A percentile compares a stretch with the other conserved stretches of the same genome.
phyloP scores from a whole-genome alignment of 139 green algal genomes.

The Volvox africanus region DNA sequence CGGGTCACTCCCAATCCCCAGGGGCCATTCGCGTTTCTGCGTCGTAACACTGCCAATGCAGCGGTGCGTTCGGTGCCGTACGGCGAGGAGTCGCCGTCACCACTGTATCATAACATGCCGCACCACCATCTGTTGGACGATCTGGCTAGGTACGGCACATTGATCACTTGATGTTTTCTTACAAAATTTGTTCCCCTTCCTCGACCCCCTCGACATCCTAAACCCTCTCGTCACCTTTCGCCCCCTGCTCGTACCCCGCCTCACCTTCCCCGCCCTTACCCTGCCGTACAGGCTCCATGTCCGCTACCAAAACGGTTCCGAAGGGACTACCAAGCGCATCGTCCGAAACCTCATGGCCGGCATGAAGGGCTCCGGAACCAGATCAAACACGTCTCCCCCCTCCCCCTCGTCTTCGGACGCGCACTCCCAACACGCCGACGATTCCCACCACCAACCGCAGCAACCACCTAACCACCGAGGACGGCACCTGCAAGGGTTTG shows the following conservation, averaged over 20 bases:
- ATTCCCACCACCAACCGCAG: neutral
- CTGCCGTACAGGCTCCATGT: neutral
- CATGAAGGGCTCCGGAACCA: neutral
- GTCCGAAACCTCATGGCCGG: neutral
- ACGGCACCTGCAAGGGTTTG: neutral
- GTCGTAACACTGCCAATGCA: too few relatives aligned
- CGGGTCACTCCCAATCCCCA: neutral
- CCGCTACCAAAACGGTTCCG: neutral
- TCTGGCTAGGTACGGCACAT: conserved; percentile 28
- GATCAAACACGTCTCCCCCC: neutral
- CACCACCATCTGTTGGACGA: conserved; percentile 42
- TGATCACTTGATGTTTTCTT: too few relatives aligned
- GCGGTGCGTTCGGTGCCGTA: too few relatives aligned
- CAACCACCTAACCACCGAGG: neutral
- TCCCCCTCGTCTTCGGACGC: neutral
- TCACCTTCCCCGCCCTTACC: neutral
- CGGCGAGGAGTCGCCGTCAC: neutral
- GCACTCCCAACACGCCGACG: neutral
- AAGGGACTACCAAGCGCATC: neutral
- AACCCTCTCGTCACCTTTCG: too few relatives aligned
- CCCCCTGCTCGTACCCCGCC: neutral
- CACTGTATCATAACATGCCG: neutral
- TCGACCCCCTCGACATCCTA: too few relatives aligned
- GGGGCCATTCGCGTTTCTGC: conserved; percentile 38
- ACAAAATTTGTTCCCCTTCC: too few relatives aligned